phyloP scores from a whole-genome alignment of 192 early-diverging fungal species.

The Mortierella claussenii region DNA sequence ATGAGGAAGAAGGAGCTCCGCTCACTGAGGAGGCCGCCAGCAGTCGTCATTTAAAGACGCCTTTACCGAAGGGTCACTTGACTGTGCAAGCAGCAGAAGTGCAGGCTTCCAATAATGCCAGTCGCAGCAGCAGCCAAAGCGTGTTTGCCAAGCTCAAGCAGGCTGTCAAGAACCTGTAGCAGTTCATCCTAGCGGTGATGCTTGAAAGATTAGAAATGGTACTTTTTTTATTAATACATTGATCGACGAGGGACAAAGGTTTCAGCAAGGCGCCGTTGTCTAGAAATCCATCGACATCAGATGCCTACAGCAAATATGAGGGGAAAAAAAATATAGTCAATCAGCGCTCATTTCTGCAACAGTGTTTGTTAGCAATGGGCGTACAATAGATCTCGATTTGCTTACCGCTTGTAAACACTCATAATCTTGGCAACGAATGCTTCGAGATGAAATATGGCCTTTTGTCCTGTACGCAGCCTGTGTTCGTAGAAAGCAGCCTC shows the following conservation, averaged over 20 bases:
- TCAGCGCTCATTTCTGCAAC: too few relatives aligned
- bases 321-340: not conserved
- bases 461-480: constrained; percentile 84
- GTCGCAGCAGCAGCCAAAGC: not conserved
- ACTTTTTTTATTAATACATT: too few relatives aligned
- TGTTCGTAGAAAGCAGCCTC: constrained; percentile 93
- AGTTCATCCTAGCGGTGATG: not conserved
- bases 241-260: too few relatives aligned
- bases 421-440: constrained; percentile 94
- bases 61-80: not conserved
- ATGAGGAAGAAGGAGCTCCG: not conserved
- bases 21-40: not conserved
- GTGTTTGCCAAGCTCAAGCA: constrained; percentile 46
- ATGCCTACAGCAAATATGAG: constrained; percentile 1
- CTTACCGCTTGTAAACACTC: constrained; percentile 87
- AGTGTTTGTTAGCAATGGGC: too few relatives aligned
- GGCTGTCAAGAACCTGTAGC: constrained; percentile 39
- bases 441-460: constrained; percentile 95
- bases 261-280: too few relatives aligned
- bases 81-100: not conserved
- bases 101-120: not conserved
- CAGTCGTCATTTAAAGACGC: not conserved
- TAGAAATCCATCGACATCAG: constrained; percentile 14
- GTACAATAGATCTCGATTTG: too few relatives aligned
- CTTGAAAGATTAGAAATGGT: not conserved